These are phyloP conservation scores for Musa troglodytarum DNA, from an alignment of 176 grass and related monocot genomes.

Conservation along the genomic window DNA sequence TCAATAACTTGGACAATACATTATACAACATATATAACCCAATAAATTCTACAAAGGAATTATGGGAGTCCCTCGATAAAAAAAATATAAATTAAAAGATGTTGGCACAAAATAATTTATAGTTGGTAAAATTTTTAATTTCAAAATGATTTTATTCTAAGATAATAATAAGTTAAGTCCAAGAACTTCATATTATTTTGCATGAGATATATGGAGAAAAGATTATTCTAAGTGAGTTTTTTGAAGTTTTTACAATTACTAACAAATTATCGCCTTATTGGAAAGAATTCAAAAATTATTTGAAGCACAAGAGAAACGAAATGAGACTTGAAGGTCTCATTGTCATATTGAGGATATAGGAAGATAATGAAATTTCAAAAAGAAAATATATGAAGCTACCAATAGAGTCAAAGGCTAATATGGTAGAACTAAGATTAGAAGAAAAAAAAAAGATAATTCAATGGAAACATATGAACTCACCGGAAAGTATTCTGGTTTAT, in stretches of 20 bases:
- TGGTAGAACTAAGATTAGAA: too few relatives aligned
- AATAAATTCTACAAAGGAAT: not conserved
- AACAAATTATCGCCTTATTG: not conserved
- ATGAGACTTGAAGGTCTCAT: not conserved
- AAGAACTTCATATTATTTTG: too few relatives aligned
- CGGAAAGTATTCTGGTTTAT: too few relatives aligned
- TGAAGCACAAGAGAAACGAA: not conserved
- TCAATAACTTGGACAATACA: not conserved
- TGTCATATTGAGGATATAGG: not conserved
- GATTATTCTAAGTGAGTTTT: not conserved
- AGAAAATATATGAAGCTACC: too few relatives aligned
- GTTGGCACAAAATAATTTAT: not conserved
- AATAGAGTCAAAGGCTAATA: too few relatives aligned
- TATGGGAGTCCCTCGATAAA: not conserved
- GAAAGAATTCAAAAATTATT: not conserved
- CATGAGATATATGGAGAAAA: too few relatives aligned
- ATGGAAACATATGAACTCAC: too few relatives aligned
- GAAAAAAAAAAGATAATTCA: too few relatives aligned
- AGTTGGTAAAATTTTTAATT: not conserved
- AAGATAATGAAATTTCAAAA: too few relatives aligned
- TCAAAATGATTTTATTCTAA: not conserved
- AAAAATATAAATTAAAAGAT: not conserved
- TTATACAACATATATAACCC: not conserved
- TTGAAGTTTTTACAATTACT: not conserved
- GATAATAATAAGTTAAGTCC: not conserved